Conservation (phyloP, 148 eudicot genomes). For the Polygonum maritimum region DNA sequence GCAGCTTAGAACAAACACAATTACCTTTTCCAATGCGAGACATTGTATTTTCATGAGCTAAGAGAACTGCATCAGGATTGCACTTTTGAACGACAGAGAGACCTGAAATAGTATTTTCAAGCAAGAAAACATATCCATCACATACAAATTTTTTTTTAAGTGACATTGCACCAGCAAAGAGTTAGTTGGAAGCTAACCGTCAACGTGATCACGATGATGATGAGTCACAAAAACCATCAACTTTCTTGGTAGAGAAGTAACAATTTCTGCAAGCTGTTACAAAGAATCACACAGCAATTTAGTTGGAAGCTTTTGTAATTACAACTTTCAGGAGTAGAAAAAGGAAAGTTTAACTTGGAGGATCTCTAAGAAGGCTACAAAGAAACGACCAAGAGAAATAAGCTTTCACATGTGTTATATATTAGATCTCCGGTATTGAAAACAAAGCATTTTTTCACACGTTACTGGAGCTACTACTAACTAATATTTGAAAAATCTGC, state of each 20-base stretch:
- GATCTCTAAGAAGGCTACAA: neutral
- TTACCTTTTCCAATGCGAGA: constrained; percentile 59
- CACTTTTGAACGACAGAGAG: constrained; percentile 72
- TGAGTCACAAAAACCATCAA: constrained; percentile 86
- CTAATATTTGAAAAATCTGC: neutral
- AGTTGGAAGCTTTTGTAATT: constrained; percentile 3
- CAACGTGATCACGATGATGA: constrained; percentile 90
- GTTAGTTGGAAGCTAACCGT: constrained; percentile 42
- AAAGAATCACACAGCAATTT: constrained; percentile 8
- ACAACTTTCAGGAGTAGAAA: neutral
- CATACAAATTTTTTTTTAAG: neutral
- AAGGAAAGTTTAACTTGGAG: neutral
- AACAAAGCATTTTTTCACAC: neutral
- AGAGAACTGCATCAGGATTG: constrained; percentile 67
- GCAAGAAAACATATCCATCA: constrained; percentile 9
- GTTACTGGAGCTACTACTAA: neutral
- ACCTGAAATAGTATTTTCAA: constrained; percentile 39
- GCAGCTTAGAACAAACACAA: neutral
- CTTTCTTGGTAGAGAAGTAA: constrained; percentile 76
- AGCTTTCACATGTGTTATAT: neutral
- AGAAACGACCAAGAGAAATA: neutral
- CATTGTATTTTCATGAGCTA: constrained; percentile 81
- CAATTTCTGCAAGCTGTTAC: constrained; percentile 54
- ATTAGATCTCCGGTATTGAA: neutral
- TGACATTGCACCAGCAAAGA: neutral